A percentile compares a stretch with the other conserved stretches of the same genome.
Conservation (phyloP, 1,284 basidiomycete species). For the Ceratobasidium sp. region DNA sequence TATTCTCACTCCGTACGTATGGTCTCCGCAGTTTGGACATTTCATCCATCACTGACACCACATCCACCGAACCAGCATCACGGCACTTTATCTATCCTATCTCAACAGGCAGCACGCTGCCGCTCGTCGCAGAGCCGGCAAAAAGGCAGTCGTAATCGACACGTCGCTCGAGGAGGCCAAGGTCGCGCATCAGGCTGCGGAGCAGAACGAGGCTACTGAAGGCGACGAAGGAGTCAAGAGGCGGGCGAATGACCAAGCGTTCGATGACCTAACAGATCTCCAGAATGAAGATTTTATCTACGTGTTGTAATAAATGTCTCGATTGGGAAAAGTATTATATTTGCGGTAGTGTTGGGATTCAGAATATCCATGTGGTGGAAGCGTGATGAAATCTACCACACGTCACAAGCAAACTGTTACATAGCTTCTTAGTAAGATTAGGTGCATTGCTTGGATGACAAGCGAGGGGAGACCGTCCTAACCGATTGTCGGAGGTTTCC, state of each 20-base stretch:
- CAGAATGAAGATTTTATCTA: conserved; percentile 63
- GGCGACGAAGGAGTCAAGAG: conserved; percentile 48
- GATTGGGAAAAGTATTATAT: not conserved
- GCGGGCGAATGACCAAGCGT: conserved; percentile 57
- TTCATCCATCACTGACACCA: not conserved
- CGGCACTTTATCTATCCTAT: conserved; percentile 57
- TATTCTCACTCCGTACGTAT: conserved; percentile 52
- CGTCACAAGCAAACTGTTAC: no score
- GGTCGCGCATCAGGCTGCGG: conserved; percentile 44
- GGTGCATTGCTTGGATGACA: no score
- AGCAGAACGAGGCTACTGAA: conserved; percentile 46
- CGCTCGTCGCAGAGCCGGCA: conserved; percentile 56
- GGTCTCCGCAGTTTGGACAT: not conserved
- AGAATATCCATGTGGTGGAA: no score
- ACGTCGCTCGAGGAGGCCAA: conserved; percentile 57
- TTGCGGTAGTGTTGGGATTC: no score
- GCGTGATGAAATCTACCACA: no score
- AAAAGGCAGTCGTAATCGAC: conserved; percentile 56
- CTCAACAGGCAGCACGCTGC: conserved; percentile 58
- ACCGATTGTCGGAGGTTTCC: no score
- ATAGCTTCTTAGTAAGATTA: no score
- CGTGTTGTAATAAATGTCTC: conserved; percentile 50
- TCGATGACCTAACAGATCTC: conserved; percentile 60
- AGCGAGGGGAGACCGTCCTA: no score
- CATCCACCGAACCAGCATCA: conserved; percentile 46